Conservation (phyloP, 805 yeast species). For the Myxozyma geophila region DNA sequence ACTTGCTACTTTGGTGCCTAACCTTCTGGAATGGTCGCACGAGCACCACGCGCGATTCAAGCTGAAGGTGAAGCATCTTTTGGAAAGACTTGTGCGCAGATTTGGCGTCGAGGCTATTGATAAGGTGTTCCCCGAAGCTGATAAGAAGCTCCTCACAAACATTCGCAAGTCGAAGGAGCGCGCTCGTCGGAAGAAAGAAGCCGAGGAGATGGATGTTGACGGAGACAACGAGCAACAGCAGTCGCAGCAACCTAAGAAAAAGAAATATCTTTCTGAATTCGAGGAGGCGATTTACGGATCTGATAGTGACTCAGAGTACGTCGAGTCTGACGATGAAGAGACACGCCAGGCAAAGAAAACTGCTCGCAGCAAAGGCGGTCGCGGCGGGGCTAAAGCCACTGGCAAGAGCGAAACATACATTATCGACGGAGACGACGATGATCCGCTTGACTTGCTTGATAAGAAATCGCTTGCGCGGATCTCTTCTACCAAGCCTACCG, state of each 20-base stretch:
- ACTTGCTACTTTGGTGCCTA: slow-evolving; percentile 66
- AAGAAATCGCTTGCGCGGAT: slow-evolving; percentile 83
- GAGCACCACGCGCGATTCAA: slow-evolving; percentile 96
- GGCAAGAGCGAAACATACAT: slow-evolving; percentile 61
- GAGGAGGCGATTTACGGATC: slow-evolving; percentile 89
- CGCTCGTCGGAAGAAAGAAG: slow-evolving; percentile 66
- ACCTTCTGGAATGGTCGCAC: slow-evolving; percentile 88
- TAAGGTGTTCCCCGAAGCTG: slow-evolving; percentile 85
- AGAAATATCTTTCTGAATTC: slow-evolving; percentile 79
- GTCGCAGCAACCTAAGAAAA: slow-evolving; percentile 37
- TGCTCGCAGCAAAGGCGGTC: slow-evolving; percentile 29
- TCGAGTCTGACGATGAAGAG: slow-evolving; percentile 51
- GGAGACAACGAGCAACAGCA: slow-evolving; percentile 38
- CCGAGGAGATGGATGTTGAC: slow-evolving; percentile 39
- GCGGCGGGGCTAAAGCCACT: slow-evolving; percentile 33
- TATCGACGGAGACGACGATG: slow-evolving; percentile 62
- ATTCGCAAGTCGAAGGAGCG: slow-evolving; percentile 86
- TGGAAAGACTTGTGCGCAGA: slow-evolving; percentile 87
- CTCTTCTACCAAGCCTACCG: slow-evolving; percentile 83
- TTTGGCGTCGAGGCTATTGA: slow-evolving; percentile 90
- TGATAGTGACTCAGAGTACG: slow-evolving; percentile 62
- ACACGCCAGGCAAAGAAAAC: slow-evolving; percentile 27
- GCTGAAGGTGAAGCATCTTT: slow-evolving; percentile 86
- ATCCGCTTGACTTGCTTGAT: slow-evolving; percentile 87
- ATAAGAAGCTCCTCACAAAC: slow-evolving; percentile 77